Percentiles rank a stretch among this genome's conserved stretches.
These are phyloP conservation scores for Nitzschia inconspicua DNA, from an alignment of 108 stramenopile genomes.

Conservation along the genomic window DNA sequence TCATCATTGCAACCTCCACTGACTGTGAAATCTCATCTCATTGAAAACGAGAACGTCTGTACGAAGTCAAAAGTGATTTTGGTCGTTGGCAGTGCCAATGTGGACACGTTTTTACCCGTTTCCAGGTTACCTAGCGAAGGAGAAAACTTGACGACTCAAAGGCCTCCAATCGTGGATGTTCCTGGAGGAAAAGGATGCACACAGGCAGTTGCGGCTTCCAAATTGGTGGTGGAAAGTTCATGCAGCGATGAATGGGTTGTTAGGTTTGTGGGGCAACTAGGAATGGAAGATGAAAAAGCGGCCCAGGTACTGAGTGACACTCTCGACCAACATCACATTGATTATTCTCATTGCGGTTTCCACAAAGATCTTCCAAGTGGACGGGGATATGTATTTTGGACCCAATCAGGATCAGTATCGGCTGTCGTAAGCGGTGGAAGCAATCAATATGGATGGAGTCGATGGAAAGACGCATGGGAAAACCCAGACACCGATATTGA, in stretches of 20 bases:
- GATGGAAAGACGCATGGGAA: slow-evolving; percentile 39
- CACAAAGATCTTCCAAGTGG: slow-evolving; percentile 50
- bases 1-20: too few relatives aligned
- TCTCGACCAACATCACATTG: slow-evolving; percentile 37
- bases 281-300: slow-evolving; percentile 50
- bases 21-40: too few relatives aligned
- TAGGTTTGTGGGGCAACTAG: slow-evolving; percentile 69
- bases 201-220: slow-evolving; percentile 72
- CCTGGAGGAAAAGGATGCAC: slow-evolving; percentile 83
- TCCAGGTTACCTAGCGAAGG: slow-evolving; percentile 63
- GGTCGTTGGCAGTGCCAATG: slow-evolving; percentile 72
- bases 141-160: slow-evolving; percentile 63
- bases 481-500: slow-evolving; percentile 14
- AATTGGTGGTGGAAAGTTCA: slow-evolving; percentile 22
- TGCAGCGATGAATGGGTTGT: slow-evolving; percentile 9
- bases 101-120: slow-evolving; percentile 78
- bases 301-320: slow-evolving; percentile 36
- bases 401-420: slow-evolving; percentile 56
- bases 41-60: too few relatives aligned
- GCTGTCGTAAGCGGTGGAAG: slow-evolving; percentile 78
- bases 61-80: too few relatives aligned
- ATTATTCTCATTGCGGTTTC: slow-evolving; percentile 33
- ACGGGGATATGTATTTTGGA: slow-evolving; percentile 70
- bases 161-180: slow-evolving; percentile 47
- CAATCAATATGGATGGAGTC: slow-evolving; percentile 62